Evolutionary conservation across 2,329 filamentous ascomycete species (phyloP).

Genomic region (Aspergillus sp.): DNA sequence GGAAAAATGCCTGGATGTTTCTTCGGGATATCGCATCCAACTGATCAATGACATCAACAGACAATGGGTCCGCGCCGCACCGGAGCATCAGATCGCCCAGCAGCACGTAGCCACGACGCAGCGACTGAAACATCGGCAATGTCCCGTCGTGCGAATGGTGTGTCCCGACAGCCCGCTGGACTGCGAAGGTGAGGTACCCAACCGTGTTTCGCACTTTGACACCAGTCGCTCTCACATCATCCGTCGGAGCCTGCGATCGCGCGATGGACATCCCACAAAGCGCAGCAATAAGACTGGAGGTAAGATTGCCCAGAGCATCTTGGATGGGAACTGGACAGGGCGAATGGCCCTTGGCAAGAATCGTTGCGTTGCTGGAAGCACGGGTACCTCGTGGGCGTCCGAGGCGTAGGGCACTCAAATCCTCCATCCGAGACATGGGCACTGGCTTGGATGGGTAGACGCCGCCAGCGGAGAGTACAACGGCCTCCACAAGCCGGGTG

Average conservation of each 20-base stretch:
- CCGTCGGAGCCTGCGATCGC: slow-evolving; percentile 23
- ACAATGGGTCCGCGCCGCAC: slow-evolving; percentile 22
- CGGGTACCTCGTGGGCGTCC: slow-evolving; percentile 16
- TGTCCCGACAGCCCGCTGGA: slow-evolving; percentile 24
- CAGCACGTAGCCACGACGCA: slow-evolving; percentile 34
- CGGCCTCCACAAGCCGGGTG: slow-evolving; percentile 30
- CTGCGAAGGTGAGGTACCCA: slow-evolving; percentile 18
- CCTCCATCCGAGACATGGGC: not conserved
- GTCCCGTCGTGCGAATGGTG: slow-evolving; percentile 4
- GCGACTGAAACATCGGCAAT: slow-evolving; percentile 21
- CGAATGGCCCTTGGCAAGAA: slow-evolving; percentile 5
- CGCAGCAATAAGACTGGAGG: slow-evolving; percentile 33
- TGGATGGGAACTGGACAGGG: slow-evolving; percentile 33
- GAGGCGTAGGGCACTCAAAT: not conserved
- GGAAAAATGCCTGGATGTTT: slow-evolving; percentile 30
- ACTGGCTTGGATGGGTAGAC: slow-evolving; percentile 6
- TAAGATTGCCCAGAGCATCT: slow-evolving; percentile 37
- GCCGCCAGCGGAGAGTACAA: slow-evolving; percentile 30
- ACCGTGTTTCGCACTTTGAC: slow-evolving; percentile 28
- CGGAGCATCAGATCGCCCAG: slow-evolving; percentile 30
- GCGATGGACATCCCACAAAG: slow-evolving; percentile 39
- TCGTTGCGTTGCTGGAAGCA: slow-evolving; percentile 13
- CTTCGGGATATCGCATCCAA: slow-evolving; percentile 16
- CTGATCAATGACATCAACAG: slow-evolving; percentile 4
- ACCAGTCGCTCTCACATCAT: slow-evolving; percentile 12